Conservation (phyloP, 768 basidiomycete species). For the Mycena venus region DNA sequence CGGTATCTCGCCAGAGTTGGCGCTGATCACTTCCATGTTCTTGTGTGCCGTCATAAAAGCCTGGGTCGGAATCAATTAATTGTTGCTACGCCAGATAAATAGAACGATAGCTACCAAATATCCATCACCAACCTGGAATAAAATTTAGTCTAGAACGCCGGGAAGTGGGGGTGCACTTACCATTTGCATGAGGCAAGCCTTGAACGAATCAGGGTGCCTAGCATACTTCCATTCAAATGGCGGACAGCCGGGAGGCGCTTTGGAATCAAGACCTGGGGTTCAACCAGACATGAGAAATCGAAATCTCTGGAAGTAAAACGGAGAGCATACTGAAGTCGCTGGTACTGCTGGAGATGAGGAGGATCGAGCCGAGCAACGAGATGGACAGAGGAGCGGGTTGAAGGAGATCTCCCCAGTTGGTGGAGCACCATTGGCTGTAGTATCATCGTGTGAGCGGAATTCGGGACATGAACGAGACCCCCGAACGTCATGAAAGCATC, state of each 20-base stretch:
- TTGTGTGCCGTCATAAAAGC: neutral
- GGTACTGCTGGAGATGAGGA: neutral
- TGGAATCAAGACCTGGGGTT: neutral
- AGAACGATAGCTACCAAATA: neutral
- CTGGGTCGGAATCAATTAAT: neutral
- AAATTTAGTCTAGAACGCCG: neutral
- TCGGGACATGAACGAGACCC: neutral
- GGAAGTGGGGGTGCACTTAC: neutral
- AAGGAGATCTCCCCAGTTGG: conserved; percentile 2
- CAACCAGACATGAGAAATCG: neutral
- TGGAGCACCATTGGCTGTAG: neutral
- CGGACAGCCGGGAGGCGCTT: neutral
- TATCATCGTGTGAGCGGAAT: neutral
- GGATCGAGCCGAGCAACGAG: neutral
- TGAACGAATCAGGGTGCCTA: neutral
- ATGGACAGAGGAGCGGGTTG: conserved; percentile 7
- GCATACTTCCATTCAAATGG: neutral
- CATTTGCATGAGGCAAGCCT: conserved; percentile 4
- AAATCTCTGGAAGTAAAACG: neutral
- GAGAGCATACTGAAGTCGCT: neutral
- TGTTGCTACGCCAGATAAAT: too few relatives aligned
- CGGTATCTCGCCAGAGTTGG: neutral
- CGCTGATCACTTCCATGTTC: neutral
- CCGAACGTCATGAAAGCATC: neutral
- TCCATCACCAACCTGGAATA: neutral